A percentile compares a stretch with the other conserved stretches of the same genome.
These are phyloP conservation scores for Rhizopogon vinicolor DNA, from an alignment of 768 basidiomycete genomes.

Conservation along the genomic window DNA sequence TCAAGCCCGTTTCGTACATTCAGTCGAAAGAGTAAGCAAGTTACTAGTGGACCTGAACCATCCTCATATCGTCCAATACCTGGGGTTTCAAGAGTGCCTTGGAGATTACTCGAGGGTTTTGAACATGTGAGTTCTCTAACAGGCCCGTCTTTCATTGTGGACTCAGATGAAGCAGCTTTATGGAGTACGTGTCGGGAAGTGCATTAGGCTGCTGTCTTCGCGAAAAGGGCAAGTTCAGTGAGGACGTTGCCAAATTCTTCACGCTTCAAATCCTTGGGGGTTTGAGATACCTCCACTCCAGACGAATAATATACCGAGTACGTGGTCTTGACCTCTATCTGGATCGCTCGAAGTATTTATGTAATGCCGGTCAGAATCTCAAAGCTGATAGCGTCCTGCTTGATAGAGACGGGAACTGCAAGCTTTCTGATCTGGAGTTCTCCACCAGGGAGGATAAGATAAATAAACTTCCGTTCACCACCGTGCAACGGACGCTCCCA, in stretches of 20 bases:
- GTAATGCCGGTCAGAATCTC: conserved; percentile 57
- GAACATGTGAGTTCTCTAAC: conserved; percentile 70
- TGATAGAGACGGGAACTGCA: conserved; percentile 89
- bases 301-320: conserved; percentile 90
- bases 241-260: conserved; percentile 89
- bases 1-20: conserved; percentile 83
- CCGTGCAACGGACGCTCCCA: conserved; percentile 96
- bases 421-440: conserved; percentile 98
- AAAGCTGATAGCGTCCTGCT: conserved; percentile 99
- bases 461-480: conserved; percentile 75
- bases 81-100: conserved; percentile 92
- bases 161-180: conserved; percentile 57
- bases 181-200: conserved; percentile 98
- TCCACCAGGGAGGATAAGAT: conserved; percentile 90
- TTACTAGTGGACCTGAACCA: conserved; percentile 96
- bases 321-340: conserved; percentile 7
- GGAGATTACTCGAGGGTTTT: conserved; percentile 53
- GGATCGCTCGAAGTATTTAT: background rate
- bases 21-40: conserved; percentile 92
- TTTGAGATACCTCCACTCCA: conserved; percentile 87
- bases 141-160: background rate
- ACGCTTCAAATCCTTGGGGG: conserved; percentile 89
- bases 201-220: conserved; percentile 88
- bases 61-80: conserved; percentile 94
- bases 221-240: conserved; percentile 89